These are phyloP conservation scores for Boletales sp. DNA, from an alignment of 768 basidiomycete genomes.

Conservation along the genomic window DNA sequence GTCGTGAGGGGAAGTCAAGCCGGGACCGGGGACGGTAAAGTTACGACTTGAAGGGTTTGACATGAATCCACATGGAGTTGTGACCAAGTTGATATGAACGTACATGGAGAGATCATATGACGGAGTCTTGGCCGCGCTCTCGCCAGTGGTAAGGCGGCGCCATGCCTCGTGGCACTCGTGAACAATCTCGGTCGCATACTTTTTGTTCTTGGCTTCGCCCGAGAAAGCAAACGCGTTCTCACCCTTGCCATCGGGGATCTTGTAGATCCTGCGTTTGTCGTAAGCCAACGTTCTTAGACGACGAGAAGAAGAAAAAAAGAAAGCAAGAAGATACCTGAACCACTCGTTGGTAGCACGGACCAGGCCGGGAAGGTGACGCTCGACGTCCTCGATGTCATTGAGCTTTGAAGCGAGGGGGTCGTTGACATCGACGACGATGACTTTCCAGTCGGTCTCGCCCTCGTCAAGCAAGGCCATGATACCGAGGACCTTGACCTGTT, in stretches of 20 bases:
- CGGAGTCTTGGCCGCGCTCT: slow-evolving; percentile 67
- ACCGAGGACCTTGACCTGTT: slow-evolving; percentile 99
- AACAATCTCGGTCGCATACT: slow-evolving; percentile 98
- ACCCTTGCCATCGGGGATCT: slow-evolving; percentile 92
- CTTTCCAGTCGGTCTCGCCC: slow-evolving; percentile 99
- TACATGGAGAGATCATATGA: slow-evolving; percentile 83
- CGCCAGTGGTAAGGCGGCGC: slow-evolving; percentile 87
- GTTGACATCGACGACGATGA: slow-evolving; percentile 94
- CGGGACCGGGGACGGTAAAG: slow-evolving; percentile 69
- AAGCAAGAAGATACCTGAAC: slow-evolving; percentile 65
- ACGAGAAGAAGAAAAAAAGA: slow-evolving; percentile 4
- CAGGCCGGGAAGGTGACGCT: slow-evolving; percentile 94
- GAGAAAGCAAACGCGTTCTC: slow-evolving; percentile 99
- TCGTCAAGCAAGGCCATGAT: slow-evolving; percentile 99
- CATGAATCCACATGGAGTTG: not conserved
- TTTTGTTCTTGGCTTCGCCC: slow-evolving; percentile 99
- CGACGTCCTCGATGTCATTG: slow-evolving; percentile 99
- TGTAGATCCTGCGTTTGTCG: slow-evolving; percentile 69
- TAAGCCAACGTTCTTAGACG: not conserved
- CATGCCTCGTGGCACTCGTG: slow-evolving; percentile 99
- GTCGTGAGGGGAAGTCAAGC: slow-evolving; percentile 60
- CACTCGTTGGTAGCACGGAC: slow-evolving; percentile 98
- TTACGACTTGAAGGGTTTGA: slow-evolving; percentile 57
- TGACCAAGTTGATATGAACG: slow-evolving; percentile 26
- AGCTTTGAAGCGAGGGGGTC: slow-evolving; percentile 95